Evolutionary conservation across 1,139 yeast genomes (phyloP), one percentile per base, ranked within the genome.

Genomic region (Geotrichum fermentans): DNA sequence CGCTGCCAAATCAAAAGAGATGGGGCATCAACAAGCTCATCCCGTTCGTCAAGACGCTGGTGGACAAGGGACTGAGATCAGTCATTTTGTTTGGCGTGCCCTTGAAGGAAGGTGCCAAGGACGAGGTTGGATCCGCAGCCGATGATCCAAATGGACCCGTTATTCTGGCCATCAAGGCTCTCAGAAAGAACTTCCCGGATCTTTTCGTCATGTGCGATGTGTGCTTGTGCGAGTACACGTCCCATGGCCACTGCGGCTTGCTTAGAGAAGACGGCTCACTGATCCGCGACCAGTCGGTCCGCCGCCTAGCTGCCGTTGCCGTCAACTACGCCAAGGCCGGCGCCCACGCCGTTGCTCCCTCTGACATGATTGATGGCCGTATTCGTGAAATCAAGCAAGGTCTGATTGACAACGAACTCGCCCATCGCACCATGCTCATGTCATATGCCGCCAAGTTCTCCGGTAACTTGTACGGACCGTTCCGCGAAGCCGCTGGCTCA

Each of bases 61-160:
- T 90, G 14, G 74, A 73, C 11, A 90, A 90, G 65, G 99, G 98
- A 1, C 74, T 94, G 45, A 74, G 78, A 55, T 76, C 96, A 1
- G 97, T 92, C 11, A 84, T 92, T 50, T 72, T 92, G 54, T 92
- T 92, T 67, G 99, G 99, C 22, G 97, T 94, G 11, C 92, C 95
- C 2, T 68, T 86, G 61, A 77, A 78, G 49, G 81, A 76, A 5
- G 87, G 84, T 2, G 78, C 72, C 39, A 92, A 92, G 63, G 98
- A 92, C 65, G 73, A 76, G 7, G 73, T 73, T 43, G 99, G 97
- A 16, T 78, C 96, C 2, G 80, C 89, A 39, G 98, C 99, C 1
- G 98, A 92, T 66, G 96, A 90, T 67, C 97, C 97, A 39, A 76
- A 86, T 33, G 97, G 98, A 0, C 98, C 98, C 1, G 97, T 92